These are phyloP conservation scores for Solidago caesia DNA, from an alignment of 129 eudicot species.

Conservation along the genomic window DNA sequence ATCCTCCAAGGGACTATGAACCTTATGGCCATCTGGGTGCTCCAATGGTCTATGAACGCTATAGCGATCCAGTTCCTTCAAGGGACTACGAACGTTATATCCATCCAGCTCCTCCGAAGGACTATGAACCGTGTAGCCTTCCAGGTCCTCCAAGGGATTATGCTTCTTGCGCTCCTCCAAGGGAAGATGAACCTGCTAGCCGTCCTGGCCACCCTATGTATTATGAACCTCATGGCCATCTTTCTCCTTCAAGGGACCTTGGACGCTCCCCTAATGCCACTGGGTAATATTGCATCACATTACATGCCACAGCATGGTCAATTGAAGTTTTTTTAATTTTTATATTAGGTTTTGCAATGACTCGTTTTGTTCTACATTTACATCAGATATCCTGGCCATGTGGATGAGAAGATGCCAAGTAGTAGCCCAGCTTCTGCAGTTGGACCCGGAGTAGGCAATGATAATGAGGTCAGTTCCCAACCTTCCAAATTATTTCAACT, in stretches of 20 bases:
- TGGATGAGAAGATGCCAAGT: constrained; percentile 37
- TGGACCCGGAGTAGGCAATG: constrained; percentile 42
- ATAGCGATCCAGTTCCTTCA: too few species aligned
- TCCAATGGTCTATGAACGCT: not conserved
- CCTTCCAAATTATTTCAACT: not conserved
- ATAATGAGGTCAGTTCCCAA: constrained; percentile 47
- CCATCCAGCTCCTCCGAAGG: too few species aligned
- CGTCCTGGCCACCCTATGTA: constrained; percentile 18
- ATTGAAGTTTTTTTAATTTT: not conserved
- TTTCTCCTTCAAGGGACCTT: not conserved
- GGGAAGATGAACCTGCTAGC: too few species aligned
- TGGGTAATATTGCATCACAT: not conserved
- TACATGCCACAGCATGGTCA: not conserved
- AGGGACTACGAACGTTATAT: too few species aligned
- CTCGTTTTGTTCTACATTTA: not conserved
- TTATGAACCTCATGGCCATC: constrained; percentile 33
- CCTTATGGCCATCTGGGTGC: constrained; percentile 28
- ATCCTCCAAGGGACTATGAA: constrained; percentile 30
- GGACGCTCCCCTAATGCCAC: not conserved
- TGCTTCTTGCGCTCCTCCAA: too few species aligned
- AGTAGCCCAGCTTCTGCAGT: constrained; percentile 34
- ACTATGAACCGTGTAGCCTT: too few species aligned
- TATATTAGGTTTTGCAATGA: constrained; percentile 6
- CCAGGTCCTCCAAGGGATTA: too few species aligned
- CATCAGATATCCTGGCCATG: constrained; percentile 39